These are phyloP conservation scores for Pezicula carpinea DNA, from an alignment of 2,329 filamentous ascomycete species.

Conservation along the genomic window DNA sequence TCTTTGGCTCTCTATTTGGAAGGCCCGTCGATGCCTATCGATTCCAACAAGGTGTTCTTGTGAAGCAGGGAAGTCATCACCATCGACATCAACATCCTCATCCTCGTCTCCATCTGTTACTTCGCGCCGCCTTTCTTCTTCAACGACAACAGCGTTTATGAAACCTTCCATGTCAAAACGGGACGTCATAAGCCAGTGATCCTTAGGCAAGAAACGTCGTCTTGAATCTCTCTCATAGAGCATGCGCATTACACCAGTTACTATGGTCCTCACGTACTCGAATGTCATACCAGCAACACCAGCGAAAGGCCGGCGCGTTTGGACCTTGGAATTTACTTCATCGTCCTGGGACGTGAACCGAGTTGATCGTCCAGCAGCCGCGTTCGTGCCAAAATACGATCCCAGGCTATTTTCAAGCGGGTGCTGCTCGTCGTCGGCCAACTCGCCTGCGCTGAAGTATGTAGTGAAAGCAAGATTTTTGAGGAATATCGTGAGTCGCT, in stretches of 20 bases:
- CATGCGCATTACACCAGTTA: constrained; percentile 78
- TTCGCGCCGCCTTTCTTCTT: constrained; percentile 76
- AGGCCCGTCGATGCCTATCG: constrained; percentile 56
- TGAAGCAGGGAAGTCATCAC: constrained; percentile 28
- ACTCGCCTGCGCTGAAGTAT: constrained; percentile 75
- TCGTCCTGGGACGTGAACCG: constrained; percentile 13
- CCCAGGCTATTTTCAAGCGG: constrained; percentile 36
- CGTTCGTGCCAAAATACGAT: constrained; percentile 37
- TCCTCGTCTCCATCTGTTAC: constrained; percentile 57
- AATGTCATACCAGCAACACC: constrained; percentile 70
- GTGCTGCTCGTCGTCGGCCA: constrained; percentile 39
- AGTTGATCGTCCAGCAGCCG: constrained; percentile 7
- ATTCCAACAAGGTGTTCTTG: constrained; percentile 44
- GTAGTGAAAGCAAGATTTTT: constrained; percentile 88
- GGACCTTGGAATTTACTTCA: constrained; percentile 8
- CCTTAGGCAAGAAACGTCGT: constrained; percentile 73
- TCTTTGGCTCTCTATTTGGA: constrained; percentile 57
- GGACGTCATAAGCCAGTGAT: constrained; percentile 90
- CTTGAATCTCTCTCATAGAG: constrained; percentile 91
- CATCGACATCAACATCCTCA: constrained; percentile 38
- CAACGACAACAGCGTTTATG: constrained; percentile 77
- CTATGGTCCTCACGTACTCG: constrained; percentile 71
- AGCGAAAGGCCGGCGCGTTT: constrained; percentile 42
- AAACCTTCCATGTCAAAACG: constrained; percentile 88
- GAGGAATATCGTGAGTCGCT: constrained; percentile 72